Base-by-base conservation (phyloP, 2,329 filamentous ascomycete species). In the Colletotrichum gigasporum region DNA sequence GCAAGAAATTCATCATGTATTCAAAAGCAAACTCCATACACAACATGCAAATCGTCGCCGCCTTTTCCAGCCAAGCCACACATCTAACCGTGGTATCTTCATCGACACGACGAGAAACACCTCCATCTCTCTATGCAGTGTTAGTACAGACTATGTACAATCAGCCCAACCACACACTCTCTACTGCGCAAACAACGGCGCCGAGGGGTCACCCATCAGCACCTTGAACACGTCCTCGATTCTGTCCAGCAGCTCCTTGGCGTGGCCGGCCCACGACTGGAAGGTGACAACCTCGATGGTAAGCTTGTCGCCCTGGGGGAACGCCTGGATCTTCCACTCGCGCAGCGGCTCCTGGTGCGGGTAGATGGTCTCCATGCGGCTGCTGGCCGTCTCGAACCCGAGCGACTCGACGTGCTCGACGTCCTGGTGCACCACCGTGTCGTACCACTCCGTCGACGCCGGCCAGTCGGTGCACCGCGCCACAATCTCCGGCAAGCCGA, bases 311-410 rank as follows among this genome's bases (percentile, higher is more conserved):
- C 81, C 85, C 51, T 76, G 80, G 28, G 83, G 81, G 75, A 85
- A 91, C 20, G 81, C 87, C 79, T 90, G 86, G 37, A 89, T 80
- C 78, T 89, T 88, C 79, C 87, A 88, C 71, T 83, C 83, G 16
- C 79, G 74, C 41, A 87, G 73, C 35, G 84, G 85, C 67, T 88
- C 85, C 30, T 83, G 79, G 69, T 87, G 83, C 3, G 87, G 85
- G 69, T 88, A 89, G 14, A 85, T 71, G 10, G 87, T 89, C 74
- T 89, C 87, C 67, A 88, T 82, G 39, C 77, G 76, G 47, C 65
- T 65, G 57, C 69, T 73, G 11, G 73, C 75, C 20, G 68, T 70
- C n/a, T 74, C 71, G 63, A 83, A 79, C 4, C 69, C 73, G 11
- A 88, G 79, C 24, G 76, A 79, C 69, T 90, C 87, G n/a, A 89